Evolutionary conservation across 2,329 filamentous ascomycete species (phyloP).

Genomic region (Mariannaea elegans): DNA sequence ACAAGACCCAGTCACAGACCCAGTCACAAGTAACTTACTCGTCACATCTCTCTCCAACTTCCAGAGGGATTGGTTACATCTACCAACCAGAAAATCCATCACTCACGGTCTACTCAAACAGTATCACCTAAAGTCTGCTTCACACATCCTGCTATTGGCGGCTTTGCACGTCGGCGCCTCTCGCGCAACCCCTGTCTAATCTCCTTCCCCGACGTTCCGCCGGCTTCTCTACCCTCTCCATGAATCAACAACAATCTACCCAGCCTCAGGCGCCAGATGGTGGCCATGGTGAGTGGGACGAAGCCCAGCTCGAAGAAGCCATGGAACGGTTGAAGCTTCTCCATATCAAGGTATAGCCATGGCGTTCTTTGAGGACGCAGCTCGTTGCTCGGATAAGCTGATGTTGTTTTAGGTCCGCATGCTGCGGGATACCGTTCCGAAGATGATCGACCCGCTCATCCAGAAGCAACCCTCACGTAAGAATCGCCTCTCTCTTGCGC

Average conservation of each 20-base stretch:
- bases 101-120: too few species aligned
- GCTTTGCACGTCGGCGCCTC: background rate
- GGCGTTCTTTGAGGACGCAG: conserved; percentile 9
- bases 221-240: conserved; percentile 15
- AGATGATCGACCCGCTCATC: conserved; percentile 58
- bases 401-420: conserved; percentile 43
- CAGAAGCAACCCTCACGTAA: conserved; percentile 61
- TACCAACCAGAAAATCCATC: too few species aligned
- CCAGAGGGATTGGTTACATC: too few species aligned
- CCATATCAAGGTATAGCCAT: conserved; percentile 59
- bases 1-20: too few species aligned
- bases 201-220: conserved; percentile 3
- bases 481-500: conserved; percentile 35
- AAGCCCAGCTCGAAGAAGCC: conserved; percentile 59
- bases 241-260: conserved; percentile 34
- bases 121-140: too few species aligned
- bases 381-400: conserved; percentile 26
- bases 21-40: too few species aligned
- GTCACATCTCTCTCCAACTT: too few species aligned
- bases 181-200: conserved; percentile 14
- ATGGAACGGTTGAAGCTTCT: conserved; percentile 62
- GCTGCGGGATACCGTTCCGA: conserved; percentile 49
- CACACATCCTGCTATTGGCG: background rate
- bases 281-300: conserved; percentile 52
- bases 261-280: conserved; percentile 32